Base-by-base conservation (phyloP, 495 filamentous ascomycete species). In the Tuber microsphaerosporum region DNA sequence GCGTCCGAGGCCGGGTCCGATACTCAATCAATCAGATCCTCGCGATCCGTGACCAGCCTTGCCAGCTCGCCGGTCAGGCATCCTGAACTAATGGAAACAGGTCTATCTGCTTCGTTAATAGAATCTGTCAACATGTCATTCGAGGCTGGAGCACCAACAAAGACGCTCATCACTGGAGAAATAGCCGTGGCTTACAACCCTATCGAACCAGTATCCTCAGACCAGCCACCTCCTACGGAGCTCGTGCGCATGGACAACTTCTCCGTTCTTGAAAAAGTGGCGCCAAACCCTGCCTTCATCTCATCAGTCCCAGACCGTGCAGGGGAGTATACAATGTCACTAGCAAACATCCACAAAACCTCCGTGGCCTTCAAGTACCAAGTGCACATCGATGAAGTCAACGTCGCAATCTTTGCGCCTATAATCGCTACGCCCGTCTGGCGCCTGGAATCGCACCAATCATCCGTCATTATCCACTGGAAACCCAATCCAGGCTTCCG, bases 361-460 rank as follows among this genome's bases (percentile, higher is more conserved):
- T 87, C 91, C 0, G 90, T 95, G 4, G 95, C 92, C 44, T 99
- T 99, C 86, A 97, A 94, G 76, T 99, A 98, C 83, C 92, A 94
- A 83, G 85, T 97, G n/a, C 93, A 97, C 78, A 82, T 94, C 43
- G 91, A 95, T 43, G 87, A 87, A 69, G 76, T 84, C 26, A 88
- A 88, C 73, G 84, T 89, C 20, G 86, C 88, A 41, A 82, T 89
- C n/a, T 91, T 92, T 80, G 90, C 91, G 34, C 95, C 96, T 0
- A 85, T 99, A 42, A 86, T 91, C 69, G 86, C 97, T 78, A 91
- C 89, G 51, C 90, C 94, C 41, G 88, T 87, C 8, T 97, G 94
- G 93, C 93, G 94, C 74, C 85, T 92, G 10, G 92, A 97, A 82
- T 87, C 90, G 51, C 89, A 90, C 71, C 94, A 97, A 82, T 88